Evolutionary conservation across 2,329 filamentous ascomycete species (phyloP), one percentile per base, ranked within the genome.

Genomic region (Lecanicillium sp.): DNA sequence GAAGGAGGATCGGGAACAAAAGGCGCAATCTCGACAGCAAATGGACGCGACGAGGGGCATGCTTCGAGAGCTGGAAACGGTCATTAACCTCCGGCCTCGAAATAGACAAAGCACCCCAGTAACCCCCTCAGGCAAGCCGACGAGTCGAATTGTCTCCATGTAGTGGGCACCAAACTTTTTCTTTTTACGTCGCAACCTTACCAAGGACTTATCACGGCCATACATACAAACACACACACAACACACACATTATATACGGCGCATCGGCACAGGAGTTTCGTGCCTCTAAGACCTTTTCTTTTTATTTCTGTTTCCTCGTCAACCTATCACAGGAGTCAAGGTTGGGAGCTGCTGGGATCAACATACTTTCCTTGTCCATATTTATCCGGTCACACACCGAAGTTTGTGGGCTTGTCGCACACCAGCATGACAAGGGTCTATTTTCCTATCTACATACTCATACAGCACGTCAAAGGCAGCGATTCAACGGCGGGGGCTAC

Each of bases 11-110:
- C 76, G 90, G 41, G 80, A 79, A 39, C 77, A 77, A 46, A 84
- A 86, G 55, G 82, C 84, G 15, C 70, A 78, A 29, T 68, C 80
- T 29, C 77, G 80, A 40, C 85, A 89, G 50, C 83, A 84, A 54
- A 69, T 79, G 32, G 87, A 96, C 45, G 84, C 87, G 10, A 94
- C 80, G 46, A 85, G 81, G 31, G 87, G 84, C 50, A 95, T 98
- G 87, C 73, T 98, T 46, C 81, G 84, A 46, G 92, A 98, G 63
- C 71, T 98, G 42, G 87, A 96, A 65, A 90, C 86, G 47, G 78
- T 98, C 44, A 94, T 97, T 57, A 77, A 69, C 55, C 61, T 69
- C 25, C 60, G 69, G 18, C 69, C 69, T 6, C 57, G 55, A 46
- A 60, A 48, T 36, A 60, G 65, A 31, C 49, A 56, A 25, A 66